phyloP scores from a whole-genome alignment of 768 basidiomycete species.

The Trametes coccinea region DNA sequence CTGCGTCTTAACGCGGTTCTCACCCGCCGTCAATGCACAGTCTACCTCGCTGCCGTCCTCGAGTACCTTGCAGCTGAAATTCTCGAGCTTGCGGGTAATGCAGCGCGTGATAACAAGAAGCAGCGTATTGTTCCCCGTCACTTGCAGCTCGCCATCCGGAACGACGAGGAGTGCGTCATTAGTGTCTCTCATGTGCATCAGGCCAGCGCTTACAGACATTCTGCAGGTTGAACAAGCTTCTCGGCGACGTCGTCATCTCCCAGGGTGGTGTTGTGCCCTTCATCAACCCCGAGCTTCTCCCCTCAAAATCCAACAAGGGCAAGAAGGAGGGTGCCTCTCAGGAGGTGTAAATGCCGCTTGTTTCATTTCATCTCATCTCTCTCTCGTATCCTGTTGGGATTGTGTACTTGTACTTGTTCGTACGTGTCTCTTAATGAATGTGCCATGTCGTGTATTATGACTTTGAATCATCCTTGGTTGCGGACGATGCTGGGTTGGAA shows the following conservation, averaged over 20 bases:
- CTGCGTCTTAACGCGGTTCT: neutral
- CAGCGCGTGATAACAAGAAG: constrained; percentile 81
- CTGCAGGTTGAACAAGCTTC: constrained; percentile 53
- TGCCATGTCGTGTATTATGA: constrained; percentile 22
- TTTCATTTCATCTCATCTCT: constrained; percentile 1
- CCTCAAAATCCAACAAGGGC: constrained; percentile 47
- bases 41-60: constrained; percentile 82
- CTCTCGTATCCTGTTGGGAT: constrained; percentile 22
- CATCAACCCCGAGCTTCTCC: constrained; percentile 52
- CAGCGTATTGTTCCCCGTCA: constrained; percentile 80
- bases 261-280: constrained; percentile 75
- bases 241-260: constrained; percentile 66
- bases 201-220: neutral
- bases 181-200: neutral
- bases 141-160: constrained; percentile 73
- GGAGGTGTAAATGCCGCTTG: constrained; percentile 41
- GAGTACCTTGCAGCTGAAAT: constrained; percentile 89
- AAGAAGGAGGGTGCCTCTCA: constrained; percentile 53
- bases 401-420: constrained; percentile 21
- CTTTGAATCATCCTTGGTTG: neutral
- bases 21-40: constrained; percentile 34
- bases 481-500: too few relatives aligned
- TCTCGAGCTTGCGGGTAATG: constrained; percentile 80
- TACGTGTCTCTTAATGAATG: constrained; percentile 21
- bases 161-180: constrained; percentile 64